phyloP scores from a whole-genome alignment of 768 basidiomycete genomes.

The Candolleomyces aberdarensis region DNA sequence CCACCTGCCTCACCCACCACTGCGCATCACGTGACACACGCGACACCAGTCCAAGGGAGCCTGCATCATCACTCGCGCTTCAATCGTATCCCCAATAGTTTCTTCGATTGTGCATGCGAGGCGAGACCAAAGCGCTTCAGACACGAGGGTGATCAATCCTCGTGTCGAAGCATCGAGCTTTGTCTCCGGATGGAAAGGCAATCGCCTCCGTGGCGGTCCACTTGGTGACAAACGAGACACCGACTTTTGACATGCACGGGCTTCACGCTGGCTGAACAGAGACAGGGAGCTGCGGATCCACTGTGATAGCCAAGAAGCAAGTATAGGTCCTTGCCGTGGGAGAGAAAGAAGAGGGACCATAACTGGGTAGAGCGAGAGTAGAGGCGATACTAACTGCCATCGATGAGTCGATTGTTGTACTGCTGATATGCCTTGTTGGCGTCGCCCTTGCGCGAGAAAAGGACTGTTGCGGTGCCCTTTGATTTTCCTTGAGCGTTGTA shows the following conservation, averaged over 20 bases:
- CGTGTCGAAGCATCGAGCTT: slow-evolving; percentile 7
- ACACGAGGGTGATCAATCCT: slow-evolving; percentile 40
- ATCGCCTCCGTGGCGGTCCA: background rate
- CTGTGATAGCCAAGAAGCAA: slow-evolving; percentile 27
- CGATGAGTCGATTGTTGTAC: slow-evolving; percentile 99
- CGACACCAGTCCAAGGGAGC: background rate
- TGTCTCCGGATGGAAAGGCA: slow-evolving; percentile 3
- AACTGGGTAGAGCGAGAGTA: too few relatives aligned
- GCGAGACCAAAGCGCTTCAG: background rate
- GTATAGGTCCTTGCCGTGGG: slow-evolving; percentile 26
- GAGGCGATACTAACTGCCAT: slow-evolving; percentile 97
- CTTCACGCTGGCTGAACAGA: slow-evolving; percentile 24
- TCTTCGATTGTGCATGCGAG: slow-evolving; percentile 1
- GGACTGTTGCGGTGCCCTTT: slow-evolving; percentile 86
- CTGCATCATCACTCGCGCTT: slow-evolving; percentile 7
- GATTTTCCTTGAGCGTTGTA: slow-evolving; percentile 85
- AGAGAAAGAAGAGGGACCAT: slow-evolving; percentile 33
- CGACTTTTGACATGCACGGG: background rate
- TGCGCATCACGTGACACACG: background rate
- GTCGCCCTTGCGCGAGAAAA: slow-evolving; percentile 84
- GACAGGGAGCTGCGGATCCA: slow-evolving; percentile 44
- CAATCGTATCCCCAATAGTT: slow-evolving; percentile 2
- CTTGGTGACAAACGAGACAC: background rate
- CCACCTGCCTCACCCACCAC: slow-evolving; percentile 1
- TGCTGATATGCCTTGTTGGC: slow-evolving; percentile 88